Evolutionary conservation across 202 grass and related monocot genomes (phyloP).

Genomic region (Panicum hallii): DNA sequence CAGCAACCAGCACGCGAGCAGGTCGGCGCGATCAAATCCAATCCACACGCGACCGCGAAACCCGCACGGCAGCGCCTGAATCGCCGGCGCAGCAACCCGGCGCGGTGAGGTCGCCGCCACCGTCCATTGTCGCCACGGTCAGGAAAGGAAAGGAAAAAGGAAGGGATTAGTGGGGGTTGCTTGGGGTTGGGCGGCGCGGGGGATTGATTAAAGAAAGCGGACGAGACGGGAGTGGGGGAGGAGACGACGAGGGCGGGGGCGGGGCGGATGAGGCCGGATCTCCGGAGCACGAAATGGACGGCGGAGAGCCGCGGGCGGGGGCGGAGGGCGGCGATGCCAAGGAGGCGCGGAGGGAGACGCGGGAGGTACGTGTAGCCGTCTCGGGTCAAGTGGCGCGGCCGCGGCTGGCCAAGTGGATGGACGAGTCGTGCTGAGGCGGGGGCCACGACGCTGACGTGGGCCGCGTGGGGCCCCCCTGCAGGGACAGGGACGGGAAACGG

Average conservation of each 20-base stretch:
- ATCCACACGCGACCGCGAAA: constrained; percentile 10
- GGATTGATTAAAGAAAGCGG: constrained; percentile 53
- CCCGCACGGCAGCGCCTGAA: constrained; percentile 10
- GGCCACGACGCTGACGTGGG: constrained; percentile 49
- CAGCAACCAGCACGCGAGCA: background rate
- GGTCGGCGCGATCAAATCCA: constrained; percentile 34
- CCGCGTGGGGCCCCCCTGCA: background rate
- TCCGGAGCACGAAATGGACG: constrained; percentile 45
- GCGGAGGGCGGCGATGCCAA: constrained; percentile 49
- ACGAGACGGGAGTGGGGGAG: constrained; percentile 49
- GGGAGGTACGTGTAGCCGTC: background rate
- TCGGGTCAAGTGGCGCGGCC: constrained; percentile 25
- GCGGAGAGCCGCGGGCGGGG: constrained; percentile 24
- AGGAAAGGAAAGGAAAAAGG: background rate
- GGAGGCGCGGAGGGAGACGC: background rate
- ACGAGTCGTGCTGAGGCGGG: constrained; percentile 33
- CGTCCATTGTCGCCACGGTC: constrained; percentile 39
- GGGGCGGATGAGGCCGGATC: constrained; percentile 50
- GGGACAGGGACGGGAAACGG: background rate
- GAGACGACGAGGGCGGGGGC: constrained; percentile 30
- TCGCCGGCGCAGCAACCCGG: constrained; percentile 14
- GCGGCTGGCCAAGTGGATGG: constrained; percentile 57
- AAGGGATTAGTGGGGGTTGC: constrained; percentile 49
- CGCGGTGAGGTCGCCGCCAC: constrained; percentile 11
- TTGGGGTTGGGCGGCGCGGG: constrained; percentile 13